Conservation (phyloP, 176 grass and related monocot species). For the Panicum miliaceum region DNA sequence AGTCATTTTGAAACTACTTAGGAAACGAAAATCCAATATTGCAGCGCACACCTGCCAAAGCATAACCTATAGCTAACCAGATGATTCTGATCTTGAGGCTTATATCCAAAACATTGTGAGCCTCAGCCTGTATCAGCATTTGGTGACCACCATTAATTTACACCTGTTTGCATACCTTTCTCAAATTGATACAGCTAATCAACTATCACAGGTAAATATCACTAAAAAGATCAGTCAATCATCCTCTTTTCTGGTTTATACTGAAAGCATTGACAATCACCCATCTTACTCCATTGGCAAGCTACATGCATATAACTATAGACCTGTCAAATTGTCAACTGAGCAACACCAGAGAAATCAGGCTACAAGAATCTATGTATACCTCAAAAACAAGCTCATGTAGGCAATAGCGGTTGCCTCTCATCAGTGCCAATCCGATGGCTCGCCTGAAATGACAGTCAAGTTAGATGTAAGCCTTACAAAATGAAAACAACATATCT, state of each 20-base stretch:
- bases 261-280: slow-evolving; percentile 6
- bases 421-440: slow-evolving; percentile 79
- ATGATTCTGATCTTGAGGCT: background rate
- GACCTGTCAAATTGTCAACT: slow-evolving; percentile 21
- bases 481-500: slow-evolving; percentile 21
- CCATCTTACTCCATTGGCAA: background rate
- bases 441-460: slow-evolving; percentile 53
- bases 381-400: slow-evolving; percentile 60
- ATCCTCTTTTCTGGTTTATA: background rate
- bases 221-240: background rate
- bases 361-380: slow-evolving; percentile 24
- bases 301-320: background rate
- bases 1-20: background rate
- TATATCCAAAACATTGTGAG: background rate
- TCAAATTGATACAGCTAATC: background rate
- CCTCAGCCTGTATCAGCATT: slow-evolving; percentile 26
- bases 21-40: slow-evolving; percentile 5
- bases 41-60: background rate
- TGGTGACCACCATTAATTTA: slow-evolving; percentile 22
- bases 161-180: background rate
- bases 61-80: background rate
- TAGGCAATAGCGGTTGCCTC: slow-evolving; percentile 82
- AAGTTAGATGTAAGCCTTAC: slow-evolving; percentile 4
- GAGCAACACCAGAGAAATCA: background rate
- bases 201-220: background rate